Conservation (phyloP, 2,329 filamentous ascomycete species). For the Penicillium sp. region DNA sequence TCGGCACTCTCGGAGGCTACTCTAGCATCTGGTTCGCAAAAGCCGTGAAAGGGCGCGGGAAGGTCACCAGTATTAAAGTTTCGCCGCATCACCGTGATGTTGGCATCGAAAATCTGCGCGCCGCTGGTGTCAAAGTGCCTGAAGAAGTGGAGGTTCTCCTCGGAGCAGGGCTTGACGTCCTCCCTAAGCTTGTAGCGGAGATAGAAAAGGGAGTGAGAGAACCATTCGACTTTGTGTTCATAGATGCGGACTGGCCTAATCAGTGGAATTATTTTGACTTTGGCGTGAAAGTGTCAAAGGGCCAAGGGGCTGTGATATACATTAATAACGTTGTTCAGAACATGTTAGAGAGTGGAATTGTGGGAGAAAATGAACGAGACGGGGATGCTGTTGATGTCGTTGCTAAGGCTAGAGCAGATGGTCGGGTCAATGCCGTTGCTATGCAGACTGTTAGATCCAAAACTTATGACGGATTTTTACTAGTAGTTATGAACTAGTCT, state of each 20-base stretch:
- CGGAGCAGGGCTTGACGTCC: constrained; percentile 50
- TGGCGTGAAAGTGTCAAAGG: constrained; percentile 32
- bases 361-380: background rate
- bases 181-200: constrained; percentile 47
- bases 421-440: constrained; percentile 47
- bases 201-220: constrained; percentile 43
- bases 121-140: constrained; percentile 41
- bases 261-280: constrained; percentile 56
- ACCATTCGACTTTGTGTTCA: constrained; percentile 57
- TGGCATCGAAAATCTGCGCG: constrained; percentile 50
- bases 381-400: constrained; percentile 36
- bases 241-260: constrained; percentile 58
- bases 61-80: constrained; percentile 58
- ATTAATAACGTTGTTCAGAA: constrained; percentile 57
- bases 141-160: constrained; percentile 51
- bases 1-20: constrained; percentile 62
- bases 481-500: constrained; percentile 42
- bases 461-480: constrained; percentile 47
- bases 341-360: constrained; percentile 5
- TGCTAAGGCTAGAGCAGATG: constrained; percentile 48
- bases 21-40: constrained; percentile 58
- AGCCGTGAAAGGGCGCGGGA: constrained; percentile 14
- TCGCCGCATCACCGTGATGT: constrained; percentile 52
- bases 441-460: constrained; percentile 54
- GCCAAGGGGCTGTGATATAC: constrained; percentile 48